These are phyloP conservation scores for Fusarium metavorans DNA, from an alignment of 2,329 filamentous ascomycete genomes.

Conservation along the genomic window DNA sequence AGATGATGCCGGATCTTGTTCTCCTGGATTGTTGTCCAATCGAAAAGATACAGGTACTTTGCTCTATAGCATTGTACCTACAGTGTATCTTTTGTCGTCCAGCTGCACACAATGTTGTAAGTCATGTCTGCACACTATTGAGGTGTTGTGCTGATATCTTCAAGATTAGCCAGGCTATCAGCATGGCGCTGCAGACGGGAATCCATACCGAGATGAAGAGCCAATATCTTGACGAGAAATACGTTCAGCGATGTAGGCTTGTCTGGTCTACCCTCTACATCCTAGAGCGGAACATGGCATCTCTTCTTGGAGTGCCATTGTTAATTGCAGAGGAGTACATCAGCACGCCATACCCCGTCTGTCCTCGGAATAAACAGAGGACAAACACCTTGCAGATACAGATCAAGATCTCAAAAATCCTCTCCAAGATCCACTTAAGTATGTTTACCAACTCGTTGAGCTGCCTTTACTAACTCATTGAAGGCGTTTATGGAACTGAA, in stretches of 20 bases:
- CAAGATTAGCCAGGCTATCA: neutral
- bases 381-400: neutral
- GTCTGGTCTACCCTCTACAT: neutral
- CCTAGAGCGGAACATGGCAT: neutral
- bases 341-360: neutral
- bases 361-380: neutral
- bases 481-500: neutral
- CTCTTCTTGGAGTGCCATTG: neutral
- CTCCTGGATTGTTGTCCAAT: neutral
- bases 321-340: neutral
- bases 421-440: neutral
- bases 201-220: neutral
- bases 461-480: too few relatives aligned
- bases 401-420: neutral
- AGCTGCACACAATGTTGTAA: neutral
- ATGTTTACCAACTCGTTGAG: neutral
- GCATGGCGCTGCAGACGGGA: neutral
- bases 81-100: neutral
- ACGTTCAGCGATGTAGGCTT: neutral
- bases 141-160: neutral
- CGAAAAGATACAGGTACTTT: neutral
- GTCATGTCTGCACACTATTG: neutral
- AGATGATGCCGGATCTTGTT: neutral
- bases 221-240: neutral
- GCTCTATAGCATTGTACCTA: neutral